Base-by-base conservation (phyloP, 2,329 filamentous ascomycete species). In the Periconia macrospinosa region DNA sequence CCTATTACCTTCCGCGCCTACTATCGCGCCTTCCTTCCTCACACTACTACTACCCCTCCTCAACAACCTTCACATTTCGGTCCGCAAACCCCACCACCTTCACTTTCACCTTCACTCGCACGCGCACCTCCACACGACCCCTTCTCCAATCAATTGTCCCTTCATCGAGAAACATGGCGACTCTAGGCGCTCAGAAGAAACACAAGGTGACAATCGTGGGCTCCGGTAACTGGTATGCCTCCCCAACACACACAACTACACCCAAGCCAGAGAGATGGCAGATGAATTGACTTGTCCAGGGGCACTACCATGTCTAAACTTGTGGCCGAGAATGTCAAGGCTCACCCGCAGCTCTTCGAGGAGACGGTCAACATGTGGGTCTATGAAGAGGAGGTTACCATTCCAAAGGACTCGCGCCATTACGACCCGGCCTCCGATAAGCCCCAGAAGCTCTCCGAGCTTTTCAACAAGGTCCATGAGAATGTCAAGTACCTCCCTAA, bases 221-320 rank as follows among this genome's bases (percentile, higher is more conserved):
- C 66, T 97, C 93, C 49, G 94, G 94, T 68, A 99, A 99, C 77
- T 99, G 94, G 92, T 93, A 80, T 57, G 81, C 43, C 10, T 44
- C 11, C 19, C 35, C 14, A 10, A 18, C 6, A n/a, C 23, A 18
- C 6, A n/a, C 23, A 9, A 2, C 15, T 13, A 6, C 15, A 13
- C 5, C 33, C 11, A 13, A 13, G 11, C 33, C 33, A 37, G 33
- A 37, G 33, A 37, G 15, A n/a, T 2, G n/a, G 48, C 17, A 30
- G 13, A 17, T 23, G 14, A 20, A 20, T 9, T 9, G 20, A 13
- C n/a, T 23, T 11, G 20, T 50, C 35, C 56, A 94, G 90, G 92
- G 94, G 94, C 66, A 96, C 92, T 56, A 96, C 94, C 55, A 97
- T 99, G 76, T 87, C 92, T 73, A 99, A 99, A 79, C 95, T 99